A percentile compares a stretch with the other conserved stretches of the same genome.
Conservation (phyloP, 768 basidiomycete genomes). For the Porphyrellus cyaneotinctus region DNA sequence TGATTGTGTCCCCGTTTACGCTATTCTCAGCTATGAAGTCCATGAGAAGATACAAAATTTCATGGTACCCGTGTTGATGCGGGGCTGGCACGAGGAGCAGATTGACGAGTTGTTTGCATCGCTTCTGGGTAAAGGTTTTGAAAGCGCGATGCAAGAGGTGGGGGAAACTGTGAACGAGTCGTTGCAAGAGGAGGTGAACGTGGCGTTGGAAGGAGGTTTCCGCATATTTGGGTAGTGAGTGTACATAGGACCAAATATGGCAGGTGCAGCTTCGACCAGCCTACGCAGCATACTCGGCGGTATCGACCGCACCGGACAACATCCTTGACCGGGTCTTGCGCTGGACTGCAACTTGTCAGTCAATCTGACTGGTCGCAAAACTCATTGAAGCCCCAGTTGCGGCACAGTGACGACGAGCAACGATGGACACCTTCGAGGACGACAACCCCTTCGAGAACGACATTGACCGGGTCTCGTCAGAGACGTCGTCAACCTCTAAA, state of each 20-base stretch:
- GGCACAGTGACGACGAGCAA: not conserved
- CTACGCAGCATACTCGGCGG: conserved; percentile 6
- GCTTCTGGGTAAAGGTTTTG: conserved; percentile 73
- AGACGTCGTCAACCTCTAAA: conserved; percentile 35
- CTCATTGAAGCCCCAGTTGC: not conserved
- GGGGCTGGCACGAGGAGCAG: conserved; percentile 93
- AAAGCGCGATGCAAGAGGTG: conserved; percentile 30
- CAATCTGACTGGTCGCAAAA: not conserved
- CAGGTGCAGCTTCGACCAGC: conserved; percentile 1
- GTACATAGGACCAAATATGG: conserved; percentile 27
- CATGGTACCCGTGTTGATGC: conserved; percentile 78
- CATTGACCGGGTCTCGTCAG: conserved; percentile 32
- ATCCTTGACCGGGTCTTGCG: not conserved
- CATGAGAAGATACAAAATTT: conserved; percentile 98
- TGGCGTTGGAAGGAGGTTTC: conserved; percentile 44
- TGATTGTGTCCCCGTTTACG: conserved; percentile 1
- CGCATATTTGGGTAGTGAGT: conserved; percentile 52
- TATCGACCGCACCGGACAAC: not conserved
- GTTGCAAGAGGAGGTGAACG: conserved; percentile 31
- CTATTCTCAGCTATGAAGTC: conserved; percentile 68
- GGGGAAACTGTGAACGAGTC: conserved; percentile 29
- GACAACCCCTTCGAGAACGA: conserved; percentile 64
- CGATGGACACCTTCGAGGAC: conserved; percentile 49
- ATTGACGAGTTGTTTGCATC: conserved; percentile 92
- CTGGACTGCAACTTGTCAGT: not conserved